A percentile compares a stretch with the other conserved stretches of the same genome.
phyloP scores from a whole-genome alignment of 257 asterid species.

The Przewalskia tangutica region DNA sequence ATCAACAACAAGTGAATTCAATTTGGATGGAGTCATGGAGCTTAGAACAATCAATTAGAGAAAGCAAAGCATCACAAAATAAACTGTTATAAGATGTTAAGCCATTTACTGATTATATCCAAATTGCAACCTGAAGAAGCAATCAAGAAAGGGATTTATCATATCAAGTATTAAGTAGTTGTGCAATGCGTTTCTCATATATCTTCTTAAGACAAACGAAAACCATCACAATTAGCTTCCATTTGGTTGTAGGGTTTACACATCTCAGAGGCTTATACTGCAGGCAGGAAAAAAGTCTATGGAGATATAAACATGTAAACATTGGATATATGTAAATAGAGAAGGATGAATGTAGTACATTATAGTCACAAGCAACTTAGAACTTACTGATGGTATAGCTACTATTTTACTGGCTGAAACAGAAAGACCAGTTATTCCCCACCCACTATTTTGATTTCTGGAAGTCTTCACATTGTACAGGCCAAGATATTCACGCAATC shows the following conservation, averaged over 20 bases:
- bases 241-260: neutral
- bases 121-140: neutral
- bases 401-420: conserved; percentile 82
- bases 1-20: neutral
- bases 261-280: neutral
- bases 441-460: conserved; percentile 38
- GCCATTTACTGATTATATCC: neutral
- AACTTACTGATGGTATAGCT: conserved; percentile 33
- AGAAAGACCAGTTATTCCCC: conserved; percentile 91
- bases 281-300: neutral
- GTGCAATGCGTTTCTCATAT: neutral
- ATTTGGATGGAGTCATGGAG: neutral
- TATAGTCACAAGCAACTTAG: neutral
- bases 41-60: neutral
- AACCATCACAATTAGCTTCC: neutral
- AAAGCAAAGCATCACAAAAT: neutral
- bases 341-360: neutral
- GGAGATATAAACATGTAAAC: neutral
- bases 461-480: conserved; percentile 24
- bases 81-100: neutral
- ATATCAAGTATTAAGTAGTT: neutral
- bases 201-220: neutral
- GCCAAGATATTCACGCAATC: conserved; percentile 75
- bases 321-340: neutral
- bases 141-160: neutral